Conservation (phyloP, 805 yeast species). For the Candida taoyuanica region DNA sequence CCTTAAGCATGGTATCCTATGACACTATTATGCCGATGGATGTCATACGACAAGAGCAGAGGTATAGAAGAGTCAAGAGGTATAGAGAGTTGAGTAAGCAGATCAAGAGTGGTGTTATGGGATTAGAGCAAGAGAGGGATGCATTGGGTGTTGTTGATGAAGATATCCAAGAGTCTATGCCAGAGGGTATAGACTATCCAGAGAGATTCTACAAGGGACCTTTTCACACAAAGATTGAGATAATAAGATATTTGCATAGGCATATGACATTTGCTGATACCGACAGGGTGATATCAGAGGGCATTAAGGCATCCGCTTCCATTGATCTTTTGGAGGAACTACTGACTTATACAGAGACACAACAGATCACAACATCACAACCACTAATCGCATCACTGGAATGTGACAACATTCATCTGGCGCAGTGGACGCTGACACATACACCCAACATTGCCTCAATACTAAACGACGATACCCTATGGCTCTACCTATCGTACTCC, state of each 20-base stretch:
- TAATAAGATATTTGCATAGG: slow-evolving; percentile 8
- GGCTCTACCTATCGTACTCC: slow-evolving; percentile 15
- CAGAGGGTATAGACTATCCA: slow-evolving; percentile 17
- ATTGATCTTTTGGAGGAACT: no score
- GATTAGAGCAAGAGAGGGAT: no score
- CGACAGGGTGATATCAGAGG: not conserved
- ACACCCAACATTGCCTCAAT: slow-evolving; percentile 9
- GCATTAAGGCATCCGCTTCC: no score
- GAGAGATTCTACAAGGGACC: slow-evolving; percentile 15
- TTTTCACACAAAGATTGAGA: slow-evolving; percentile 5
- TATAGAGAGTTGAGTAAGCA: slow-evolving; percentile 17
- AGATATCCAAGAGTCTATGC: no score
- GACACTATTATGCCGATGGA: slow-evolving; percentile 25
- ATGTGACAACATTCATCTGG: slow-evolving; percentile 6
- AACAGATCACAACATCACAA: slow-evolving; percentile 2
- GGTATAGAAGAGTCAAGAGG: slow-evolving; percentile 14
- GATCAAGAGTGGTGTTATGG: no score
- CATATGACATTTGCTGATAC: slow-evolving; percentile 12
- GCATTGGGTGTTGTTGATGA: slow-evolving; percentile 6
- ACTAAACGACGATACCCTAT: slow-evolving; percentile 18
- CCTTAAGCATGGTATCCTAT: slow-evolving; percentile 23
- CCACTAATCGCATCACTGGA: slow-evolving; percentile 21
- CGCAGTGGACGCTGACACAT: slow-evolving; percentile 17
- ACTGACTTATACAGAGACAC: not conserved
- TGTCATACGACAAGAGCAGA: slow-evolving; percentile 13